phyloP scores from a whole-genome alignment of 169 alveolate genomes.

The Eimeria acervulina region DNA sequence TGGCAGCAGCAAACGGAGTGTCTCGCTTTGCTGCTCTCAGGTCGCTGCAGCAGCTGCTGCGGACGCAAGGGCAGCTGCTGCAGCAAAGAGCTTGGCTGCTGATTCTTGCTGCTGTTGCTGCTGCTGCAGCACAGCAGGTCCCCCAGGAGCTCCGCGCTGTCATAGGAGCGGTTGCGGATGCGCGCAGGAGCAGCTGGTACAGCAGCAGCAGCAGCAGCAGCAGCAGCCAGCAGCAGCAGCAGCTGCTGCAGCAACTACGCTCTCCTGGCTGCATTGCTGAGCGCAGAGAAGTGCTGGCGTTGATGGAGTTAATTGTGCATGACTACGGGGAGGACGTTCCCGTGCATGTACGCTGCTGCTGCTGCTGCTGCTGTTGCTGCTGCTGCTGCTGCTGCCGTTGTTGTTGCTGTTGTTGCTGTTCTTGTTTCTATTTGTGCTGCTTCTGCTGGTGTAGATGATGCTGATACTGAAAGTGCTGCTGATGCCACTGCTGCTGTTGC shows the following conservation, averaged over 20 bases:
- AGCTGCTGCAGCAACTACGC: neutral
- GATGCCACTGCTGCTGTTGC: too few species aligned
- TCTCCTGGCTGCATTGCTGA: conserved; percentile 59
- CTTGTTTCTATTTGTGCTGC: too few species aligned
- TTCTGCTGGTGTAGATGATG: too few species aligned
- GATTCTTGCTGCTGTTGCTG: conserved; percentile 25
- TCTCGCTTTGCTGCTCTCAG: conserved; percentile 43
- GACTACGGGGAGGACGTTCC: conserved; percentile 52
- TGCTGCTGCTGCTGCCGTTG: too few species aligned
- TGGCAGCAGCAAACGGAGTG: conserved; percentile 14
- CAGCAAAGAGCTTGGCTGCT: neutral
- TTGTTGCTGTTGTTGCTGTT: too few species aligned
- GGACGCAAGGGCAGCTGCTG: conserved; percentile 61
- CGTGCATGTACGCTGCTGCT: too few species aligned
- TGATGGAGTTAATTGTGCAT: conserved; percentile 35
- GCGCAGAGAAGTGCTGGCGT: conserved; percentile 4
- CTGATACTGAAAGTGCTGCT: too few species aligned
- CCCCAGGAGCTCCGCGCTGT: conserved; percentile 30
- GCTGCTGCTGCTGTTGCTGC: too few species aligned
- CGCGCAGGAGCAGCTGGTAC: neutral
- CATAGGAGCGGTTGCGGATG: conserved; percentile 11
- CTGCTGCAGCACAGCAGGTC: conserved; percentile 27
- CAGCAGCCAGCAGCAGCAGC: neutral
- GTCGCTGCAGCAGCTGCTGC: conserved; percentile 70
- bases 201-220: conserved; percentile 58